phyloP scores from a whole-genome alignment of 176 grass and related monocot species.

The Raddia distichophylla region DNA sequence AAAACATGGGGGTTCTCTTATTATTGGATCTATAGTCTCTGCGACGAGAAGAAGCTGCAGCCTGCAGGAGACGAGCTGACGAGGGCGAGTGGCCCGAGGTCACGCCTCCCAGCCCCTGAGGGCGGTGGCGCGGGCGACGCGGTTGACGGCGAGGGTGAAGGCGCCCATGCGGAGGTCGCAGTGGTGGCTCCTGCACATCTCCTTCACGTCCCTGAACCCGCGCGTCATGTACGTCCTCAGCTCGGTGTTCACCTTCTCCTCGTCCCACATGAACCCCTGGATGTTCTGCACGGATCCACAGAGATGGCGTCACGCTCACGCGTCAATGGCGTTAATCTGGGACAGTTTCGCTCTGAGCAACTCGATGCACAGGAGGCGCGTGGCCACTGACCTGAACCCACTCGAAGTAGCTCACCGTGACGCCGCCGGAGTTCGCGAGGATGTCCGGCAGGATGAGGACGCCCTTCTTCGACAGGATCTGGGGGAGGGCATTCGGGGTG shows the following conservation, averaged over 20 bases:
- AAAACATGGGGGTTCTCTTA: neutral
- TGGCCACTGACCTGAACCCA: constrained; percentile 69
- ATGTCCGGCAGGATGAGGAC: constrained; percentile 94
- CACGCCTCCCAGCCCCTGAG: constrained; percentile 88
- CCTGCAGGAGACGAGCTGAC: no score
- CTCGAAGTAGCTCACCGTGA: constrained; percentile 98
- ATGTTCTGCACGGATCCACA: constrained; percentile 66
- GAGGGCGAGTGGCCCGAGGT: neutral
- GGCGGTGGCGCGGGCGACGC: constrained; percentile 83
- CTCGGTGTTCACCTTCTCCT: constrained; percentile 89
- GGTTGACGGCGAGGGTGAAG: constrained; percentile 94
- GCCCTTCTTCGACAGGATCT: constrained; percentile 96
- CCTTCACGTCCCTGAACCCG: constrained; percentile 71
- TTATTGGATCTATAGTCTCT: neutral
- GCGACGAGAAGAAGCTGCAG: neutral
- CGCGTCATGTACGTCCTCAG: constrained; percentile 82
- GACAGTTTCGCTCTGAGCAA: neutral
- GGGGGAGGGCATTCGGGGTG: neutral
- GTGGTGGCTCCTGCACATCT: constrained; percentile 79
- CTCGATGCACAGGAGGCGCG: no score
- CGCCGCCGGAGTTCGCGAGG: constrained; percentile 75
- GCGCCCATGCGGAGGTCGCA: constrained; percentile 97
- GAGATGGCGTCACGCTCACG: neutral
- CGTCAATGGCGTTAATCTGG: neutral
- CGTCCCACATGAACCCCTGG: constrained; percentile 98